Evolutionary conservation across 805 yeast species (phyloP).

Genomic region (Metschnikowia reukaufii): DNA sequence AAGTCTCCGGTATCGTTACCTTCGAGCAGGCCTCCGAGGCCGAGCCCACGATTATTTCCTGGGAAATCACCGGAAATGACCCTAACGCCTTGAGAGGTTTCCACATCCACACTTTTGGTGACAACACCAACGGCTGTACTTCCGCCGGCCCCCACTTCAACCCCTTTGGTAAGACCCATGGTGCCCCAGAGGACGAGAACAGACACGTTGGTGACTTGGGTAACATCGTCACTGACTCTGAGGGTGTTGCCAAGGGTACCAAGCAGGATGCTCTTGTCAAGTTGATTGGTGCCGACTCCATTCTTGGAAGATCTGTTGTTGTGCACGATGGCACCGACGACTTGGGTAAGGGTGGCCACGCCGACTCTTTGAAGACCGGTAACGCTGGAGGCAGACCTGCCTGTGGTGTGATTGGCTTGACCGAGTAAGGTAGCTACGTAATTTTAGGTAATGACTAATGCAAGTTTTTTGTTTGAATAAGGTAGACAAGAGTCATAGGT

Average conservation of each 20-base stretch:
- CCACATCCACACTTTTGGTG: slow-evolving; percentile 98
- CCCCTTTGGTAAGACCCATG: slow-evolving; percentile 86
- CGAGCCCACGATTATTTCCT: slow-evolving; percentile 81
- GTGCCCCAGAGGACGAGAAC: slow-evolving; percentile 79
- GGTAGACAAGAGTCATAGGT: no score
- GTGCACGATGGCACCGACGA: slow-evolving; percentile 92
- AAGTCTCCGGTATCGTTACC: slow-evolving; percentile 80
- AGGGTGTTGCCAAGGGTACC: slow-evolving; percentile 90
- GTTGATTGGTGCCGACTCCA: slow-evolving; percentile 82
- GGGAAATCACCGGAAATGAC: slow-evolving; percentile 87
- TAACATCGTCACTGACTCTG: slow-evolving; percentile 82
- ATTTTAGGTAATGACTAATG: slow-evolving; percentile 8
- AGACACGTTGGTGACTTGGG: slow-evolving; percentile 98
- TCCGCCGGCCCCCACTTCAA: slow-evolving; percentile 97
- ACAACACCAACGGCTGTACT: slow-evolving; percentile 98
- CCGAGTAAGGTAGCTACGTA: slow-evolving; percentile 32
- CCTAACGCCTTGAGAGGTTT: slow-evolving; percentile 91
- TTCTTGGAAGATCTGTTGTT: slow-evolving; percentile 93
- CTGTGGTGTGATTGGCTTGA: slow-evolving; percentile 92
- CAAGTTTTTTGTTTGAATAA: not conserved
- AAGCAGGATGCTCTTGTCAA: slow-evolving; percentile 75
- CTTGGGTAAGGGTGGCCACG: slow-evolving; percentile 90
- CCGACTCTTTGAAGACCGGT: slow-evolving; percentile 92
- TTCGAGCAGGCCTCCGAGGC: slow-evolving; percentile 81
- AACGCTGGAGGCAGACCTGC: slow-evolving; percentile 98